Evolutionary conservation across 345 rosid species (phyloP), one percentile per base, ranked within the genome.

Genomic region (Moringa oleifera): DNA sequence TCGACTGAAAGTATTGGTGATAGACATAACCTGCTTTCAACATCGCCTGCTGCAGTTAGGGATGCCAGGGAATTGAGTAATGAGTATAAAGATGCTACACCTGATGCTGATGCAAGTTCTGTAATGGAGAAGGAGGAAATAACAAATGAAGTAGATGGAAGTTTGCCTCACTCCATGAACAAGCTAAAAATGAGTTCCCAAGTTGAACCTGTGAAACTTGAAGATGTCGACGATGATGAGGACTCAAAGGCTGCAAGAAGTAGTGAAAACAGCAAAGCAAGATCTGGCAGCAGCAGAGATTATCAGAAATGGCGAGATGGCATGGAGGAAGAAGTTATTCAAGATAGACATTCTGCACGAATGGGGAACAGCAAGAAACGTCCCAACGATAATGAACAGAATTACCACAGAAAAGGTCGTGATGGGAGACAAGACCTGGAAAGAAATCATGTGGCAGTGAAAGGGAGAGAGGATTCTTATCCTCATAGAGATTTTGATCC

Each of bases 261-360:
- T 73, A 88, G 93, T 67, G 97, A 90, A 65, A 82, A 83, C 72
- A 86, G 93, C 75, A 88, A 94, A 86, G 91, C 84, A 66, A 83
- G 85, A 80, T 88, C 96, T 49, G 90, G 87, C 24, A 86, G 91
- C 79, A 84, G 90, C 74, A 82, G 79, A 72, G 96, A 94, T 75
- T 37, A 77, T 79, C 87, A 76, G 64, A 88, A 83, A 72, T 65
- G 81, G 72, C 83, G 70, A 58, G 91, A 82, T 74, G 72, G 81
- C 58, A 78, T 68, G 55, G 99, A 88, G 50, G 99, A 94, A 72
- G 99, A 94, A 77, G 88, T 88, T 71, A 69, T 82, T 71, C 95
- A 90, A 80, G 89, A 68, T 67, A 75, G 79, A 53, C 78, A 69
- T 63, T 75, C 72, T 61, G 56, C 71, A 45, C 88, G 75, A 33